Conservation (phyloP, 495 filamentous ascomycete genomes). For the Penicillium bialowiezense region DNA sequence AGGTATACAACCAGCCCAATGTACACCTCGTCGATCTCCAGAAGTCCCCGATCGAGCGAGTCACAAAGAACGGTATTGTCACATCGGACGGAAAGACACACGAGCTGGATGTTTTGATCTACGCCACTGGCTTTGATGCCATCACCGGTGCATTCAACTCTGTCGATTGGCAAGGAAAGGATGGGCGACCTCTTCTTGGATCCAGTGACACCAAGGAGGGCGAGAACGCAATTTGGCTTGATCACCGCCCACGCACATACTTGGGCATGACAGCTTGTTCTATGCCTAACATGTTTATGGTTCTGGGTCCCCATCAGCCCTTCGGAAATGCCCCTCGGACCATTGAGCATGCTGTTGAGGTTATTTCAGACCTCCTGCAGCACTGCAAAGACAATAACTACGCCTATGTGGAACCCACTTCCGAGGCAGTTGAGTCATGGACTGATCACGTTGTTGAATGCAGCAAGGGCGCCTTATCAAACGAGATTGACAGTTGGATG, state of each 20-base stretch:
- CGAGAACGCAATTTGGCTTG: constrained; percentile 20
- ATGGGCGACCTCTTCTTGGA: constrained; percentile 18
- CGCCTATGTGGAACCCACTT: constrained; percentile 16
- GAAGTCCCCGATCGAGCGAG: constrained; percentile 20
- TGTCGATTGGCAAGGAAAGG: constrained; percentile 26
- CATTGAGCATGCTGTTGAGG: constrained; percentile 18
- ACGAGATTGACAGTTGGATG: constrained; percentile 31
- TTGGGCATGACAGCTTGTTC: constrained; percentile 23
- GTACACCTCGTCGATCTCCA: constrained; percentile 33
- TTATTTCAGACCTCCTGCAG: constrained; percentile 16
- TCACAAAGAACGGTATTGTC: constrained; percentile 28
- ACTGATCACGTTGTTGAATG: constrained; percentile 18
- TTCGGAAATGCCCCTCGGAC: constrained; percentile 21
- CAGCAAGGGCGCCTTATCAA: constrained; percentile 17
- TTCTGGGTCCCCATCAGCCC: constrained; percentile 31
- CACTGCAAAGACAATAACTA: constrained; percentile 18
- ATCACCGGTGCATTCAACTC: constrained; percentile 30
- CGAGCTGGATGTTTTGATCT: constrained; percentile 42
- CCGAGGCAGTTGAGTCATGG: constrained; percentile 17
- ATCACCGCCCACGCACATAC: constrained; percentile 22
- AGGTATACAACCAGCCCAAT: constrained; percentile 33
- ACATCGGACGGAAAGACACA: constrained; percentile 30
- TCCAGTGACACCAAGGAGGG: constrained; percentile 11
- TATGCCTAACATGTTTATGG: constrained; percentile 38
- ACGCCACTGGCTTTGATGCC: constrained; percentile 34